Base-by-base conservation (phyloP, 225 moss, liverwort and hornwort genomes). In the Marchantia paleacea region DNA sequence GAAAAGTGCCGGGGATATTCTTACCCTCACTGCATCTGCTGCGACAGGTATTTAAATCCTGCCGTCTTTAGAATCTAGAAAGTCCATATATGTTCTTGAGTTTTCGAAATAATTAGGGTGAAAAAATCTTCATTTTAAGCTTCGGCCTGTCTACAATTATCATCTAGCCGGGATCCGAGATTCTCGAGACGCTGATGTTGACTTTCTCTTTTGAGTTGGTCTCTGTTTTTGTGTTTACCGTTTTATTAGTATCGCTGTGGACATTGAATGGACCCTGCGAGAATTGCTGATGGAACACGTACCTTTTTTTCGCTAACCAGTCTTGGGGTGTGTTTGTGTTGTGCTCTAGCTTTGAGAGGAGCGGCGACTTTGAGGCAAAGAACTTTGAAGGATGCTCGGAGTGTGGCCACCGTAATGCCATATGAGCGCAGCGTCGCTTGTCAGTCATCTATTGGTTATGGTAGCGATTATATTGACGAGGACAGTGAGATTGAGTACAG, bases 1-100 rank as follows among this genome's bases (percentile, higher is more conserved):
- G 55, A 90, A 90, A 70, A 86, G 89, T 48, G 92, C 92, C 8
- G 92, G 92, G 39, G 92, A 92, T 71, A 90, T 92, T 78, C 89
- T 90, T 78, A 92, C 92, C 61, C 87, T 92, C 30, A 92, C 92
- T 55, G 92, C 92, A 50, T 85, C 92, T 51, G 92, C 92, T 72
- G 92, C 92, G 12, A 92, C 92, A 79, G 90, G 92, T 91, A 78
- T 77, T 52, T 11, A 0, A 10, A 3, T 73, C 28, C 12, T 12
- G 68, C 31, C 29, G 68, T 3, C 28, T 29, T 7, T 14, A 1
- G 28, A 24, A 26, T 13, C 7, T 68, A 68, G 39, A 39, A 2
- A 39, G 5, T 39, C 5, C 39, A 39, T 5, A 39, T 39, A 2
- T 39, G 3, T 5, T 39, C 39, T 39, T 39, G 39, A 39, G 39